These are phyloP conservation scores for Apophysomyces sp. DNA, from an alignment of 371 early-diverging fungal species.

Conservation along the genomic window DNA sequence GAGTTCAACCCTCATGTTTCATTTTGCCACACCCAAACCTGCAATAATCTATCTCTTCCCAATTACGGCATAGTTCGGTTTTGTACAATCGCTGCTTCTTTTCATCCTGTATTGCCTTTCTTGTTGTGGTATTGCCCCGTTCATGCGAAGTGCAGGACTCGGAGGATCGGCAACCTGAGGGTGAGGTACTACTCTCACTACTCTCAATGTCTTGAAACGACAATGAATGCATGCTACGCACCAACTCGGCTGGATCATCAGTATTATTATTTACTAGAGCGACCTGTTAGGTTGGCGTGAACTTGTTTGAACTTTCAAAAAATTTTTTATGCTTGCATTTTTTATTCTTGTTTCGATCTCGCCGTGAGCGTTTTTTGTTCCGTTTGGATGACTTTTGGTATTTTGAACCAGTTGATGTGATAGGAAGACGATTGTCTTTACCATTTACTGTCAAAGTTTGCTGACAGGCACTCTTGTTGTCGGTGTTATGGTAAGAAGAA, in stretches of 20 bases:
- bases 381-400: neutral
- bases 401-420: neutral
- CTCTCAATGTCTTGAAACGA: neutral
- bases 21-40: conserved; percentile 3
- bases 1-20: no score
- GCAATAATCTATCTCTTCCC: conserved; percentile 18
- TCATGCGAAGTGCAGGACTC: neutral
- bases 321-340: neutral
- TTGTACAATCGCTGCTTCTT: conserved; percentile 22
- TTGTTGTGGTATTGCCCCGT: neutral
- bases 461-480: neutral
- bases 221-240: neutral
- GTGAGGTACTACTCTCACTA: neutral
- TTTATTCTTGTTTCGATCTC: neutral
- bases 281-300: neutral
- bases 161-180: neutral
- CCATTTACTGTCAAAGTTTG: neutral
- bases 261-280: neutral
- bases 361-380: neutral
- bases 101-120: conserved; percentile 5
- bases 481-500: neutral
- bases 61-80: conserved; percentile 27
- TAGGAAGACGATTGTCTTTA: no score
- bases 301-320: neutral
- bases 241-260: neutral